These are phyloP conservation scores for Ottelia alismoides DNA, from an alignment of 106 monocot species.

Conservation along the genomic window DNA sequence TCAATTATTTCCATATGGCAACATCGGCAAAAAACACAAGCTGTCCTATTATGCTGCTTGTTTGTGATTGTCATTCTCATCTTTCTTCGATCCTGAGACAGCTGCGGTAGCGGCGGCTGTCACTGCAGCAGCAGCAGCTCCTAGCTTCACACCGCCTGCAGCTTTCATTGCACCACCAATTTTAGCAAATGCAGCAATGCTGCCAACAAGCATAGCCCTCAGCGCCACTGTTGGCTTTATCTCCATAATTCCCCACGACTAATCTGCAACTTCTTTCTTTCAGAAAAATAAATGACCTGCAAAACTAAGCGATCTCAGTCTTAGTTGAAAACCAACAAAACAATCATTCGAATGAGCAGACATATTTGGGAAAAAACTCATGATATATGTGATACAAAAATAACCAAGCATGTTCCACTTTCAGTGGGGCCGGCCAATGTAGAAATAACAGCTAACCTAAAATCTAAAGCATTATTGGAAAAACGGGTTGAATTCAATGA, in stretches of 20 bases:
- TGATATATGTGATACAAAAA: too few relatives aligned
- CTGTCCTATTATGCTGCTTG: conserved; percentile 10
- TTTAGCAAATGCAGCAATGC: conserved; percentile 83
- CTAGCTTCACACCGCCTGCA: conserved; percentile 60
- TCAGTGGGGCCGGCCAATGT: too few relatives aligned
- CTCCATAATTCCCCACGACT: conserved; percentile 21
- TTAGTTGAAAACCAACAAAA: too few relatives aligned
- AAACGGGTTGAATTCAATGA: too few relatives aligned
- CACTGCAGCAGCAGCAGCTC: conserved; percentile 75
- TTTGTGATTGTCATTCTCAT: conserved; percentile 16
- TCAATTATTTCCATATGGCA: too few relatives aligned
- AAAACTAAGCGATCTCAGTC: too few relatives aligned
- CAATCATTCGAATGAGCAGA: too few relatives aligned
- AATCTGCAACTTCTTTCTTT: background rate
- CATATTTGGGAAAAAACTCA: too few relatives aligned
- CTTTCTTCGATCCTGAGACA: conserved; percentile 42
- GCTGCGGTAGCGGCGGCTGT: conserved; percentile 71
- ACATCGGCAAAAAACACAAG: too few relatives aligned
- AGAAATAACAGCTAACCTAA: too few relatives aligned
- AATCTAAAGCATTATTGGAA: too few relatives aligned
- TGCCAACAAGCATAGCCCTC: conserved; percentile 63
- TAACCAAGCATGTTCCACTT: too few relatives aligned
- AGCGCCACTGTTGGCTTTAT: conserved; percentile 64
- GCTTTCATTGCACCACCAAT: conserved; percentile 74
- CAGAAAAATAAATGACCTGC: background rate